These are phyloP conservation scores for Wickerhamomyces chambardii DNA, from an alignment of 805 yeast species.

Conservation along the genomic window DNA sequence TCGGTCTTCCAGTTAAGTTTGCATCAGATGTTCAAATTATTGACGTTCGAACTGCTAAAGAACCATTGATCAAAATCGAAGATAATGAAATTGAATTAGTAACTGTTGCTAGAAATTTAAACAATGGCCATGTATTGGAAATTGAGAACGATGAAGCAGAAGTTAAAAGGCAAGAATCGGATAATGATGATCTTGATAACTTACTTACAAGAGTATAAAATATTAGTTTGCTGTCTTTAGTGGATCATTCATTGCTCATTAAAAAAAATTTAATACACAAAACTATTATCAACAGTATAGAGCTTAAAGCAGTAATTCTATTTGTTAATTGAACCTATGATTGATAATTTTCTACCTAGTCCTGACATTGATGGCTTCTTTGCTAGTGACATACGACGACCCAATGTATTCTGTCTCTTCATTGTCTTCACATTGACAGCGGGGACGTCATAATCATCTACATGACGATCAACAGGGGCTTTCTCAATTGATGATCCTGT, in stretches of 20 bases:
- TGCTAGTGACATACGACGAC: conserved; percentile 21
- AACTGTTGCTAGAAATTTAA: conserved; percentile 12
- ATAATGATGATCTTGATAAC: too few species aligned
- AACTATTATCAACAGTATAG: too few species aligned
- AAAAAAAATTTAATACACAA: too few species aligned
- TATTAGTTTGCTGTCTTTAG: too few species aligned
- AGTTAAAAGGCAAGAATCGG: background rate
- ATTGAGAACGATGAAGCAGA: conserved; percentile 3
- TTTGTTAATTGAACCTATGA: too few species aligned
- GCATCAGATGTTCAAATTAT: conserved; percentile 51
- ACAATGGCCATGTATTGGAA: conserved; percentile 1
- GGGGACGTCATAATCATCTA: conserved; percentile 30
- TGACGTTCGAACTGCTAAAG: conserved; percentile 24
- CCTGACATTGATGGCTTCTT: conserved; percentile 23
- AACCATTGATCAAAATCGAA: conserved; percentile 7
- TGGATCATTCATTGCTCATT: too few species aligned
- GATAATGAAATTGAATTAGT: conserved; percentile 7
- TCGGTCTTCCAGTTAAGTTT: conserved; percentile 45
- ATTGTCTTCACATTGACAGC: conserved; percentile 26
- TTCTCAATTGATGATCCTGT: background rate
- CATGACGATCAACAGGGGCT: conserved; percentile 11
- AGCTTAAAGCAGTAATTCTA: too few species aligned
- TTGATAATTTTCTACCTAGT: conserved; percentile 3
- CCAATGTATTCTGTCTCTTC: conserved; percentile 22
- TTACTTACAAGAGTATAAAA: too few species aligned